Percentiles rank a stretch among this genome's conserved stretches.
phyloP scores from a whole-genome alignment of 1,284 basidiomycete genomes.

The Rhodotorula sp. region DNA sequence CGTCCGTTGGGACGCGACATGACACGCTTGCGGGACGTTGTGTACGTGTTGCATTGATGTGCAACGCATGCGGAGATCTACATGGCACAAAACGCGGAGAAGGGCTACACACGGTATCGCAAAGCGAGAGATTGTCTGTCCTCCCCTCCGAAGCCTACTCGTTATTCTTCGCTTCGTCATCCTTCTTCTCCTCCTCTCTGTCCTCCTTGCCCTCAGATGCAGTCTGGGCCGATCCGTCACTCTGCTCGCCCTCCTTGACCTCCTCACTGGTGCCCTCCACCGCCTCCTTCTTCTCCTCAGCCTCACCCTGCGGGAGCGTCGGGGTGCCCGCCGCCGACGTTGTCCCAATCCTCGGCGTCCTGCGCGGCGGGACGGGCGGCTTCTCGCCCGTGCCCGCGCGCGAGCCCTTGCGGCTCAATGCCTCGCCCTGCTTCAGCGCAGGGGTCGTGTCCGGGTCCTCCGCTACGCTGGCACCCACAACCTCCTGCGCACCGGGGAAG shows the following conservation, averaged over 20 bases:
- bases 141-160: background rate
- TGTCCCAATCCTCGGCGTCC: constrained; percentile 19
- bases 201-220: background rate
- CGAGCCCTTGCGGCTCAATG: background rate
- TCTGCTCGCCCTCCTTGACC: background rate
- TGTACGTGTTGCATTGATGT: background rate
- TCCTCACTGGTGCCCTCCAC: background rate
- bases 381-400: background rate
- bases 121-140: background rate
- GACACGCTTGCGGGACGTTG: background rate
- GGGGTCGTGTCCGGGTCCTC: background rate
- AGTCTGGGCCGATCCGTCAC: background rate
- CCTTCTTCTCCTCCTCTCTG: background rate
- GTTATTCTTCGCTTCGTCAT: background rate
- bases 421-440: background rate
- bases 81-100: no score
- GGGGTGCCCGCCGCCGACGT: constrained; percentile 4
- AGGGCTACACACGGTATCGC: background rate
- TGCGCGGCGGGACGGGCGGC: constrained; percentile 28
- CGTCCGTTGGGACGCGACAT: constrained; percentile 5
- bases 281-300: background rate
- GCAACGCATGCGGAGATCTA: no score
- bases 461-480: no score
- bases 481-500: background rate
- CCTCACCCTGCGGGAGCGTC: background rate